Evolutionary conservation across 177 flowering plant species (phyloP).

Genomic region (Tripterygium wilfordii): DNA sequence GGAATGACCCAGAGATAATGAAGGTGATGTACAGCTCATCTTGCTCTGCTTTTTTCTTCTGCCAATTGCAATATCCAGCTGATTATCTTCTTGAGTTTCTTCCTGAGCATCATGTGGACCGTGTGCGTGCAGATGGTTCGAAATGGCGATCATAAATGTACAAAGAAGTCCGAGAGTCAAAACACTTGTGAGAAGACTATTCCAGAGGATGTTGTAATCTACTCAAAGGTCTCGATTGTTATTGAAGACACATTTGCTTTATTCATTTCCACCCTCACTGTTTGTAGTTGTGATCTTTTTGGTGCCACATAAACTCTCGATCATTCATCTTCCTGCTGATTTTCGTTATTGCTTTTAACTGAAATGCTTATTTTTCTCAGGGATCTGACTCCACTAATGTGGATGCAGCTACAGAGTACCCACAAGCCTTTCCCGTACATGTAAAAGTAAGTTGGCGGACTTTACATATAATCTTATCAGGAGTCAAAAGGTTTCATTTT

Average conservation of each 20-base stretch:
- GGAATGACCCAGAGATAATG: slow-evolving; percentile 42
- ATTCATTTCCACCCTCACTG: too few relatives aligned
- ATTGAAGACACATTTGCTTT: neutral
- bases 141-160: slow-evolving; percentile 68
- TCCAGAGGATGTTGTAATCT: slow-evolving; percentile 43
- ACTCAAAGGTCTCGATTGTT: slow-evolving; percentile 30
- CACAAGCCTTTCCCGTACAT: slow-evolving; percentile 36
- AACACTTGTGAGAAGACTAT: slow-evolving; percentile 49
- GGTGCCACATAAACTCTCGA: too few relatives aligned
- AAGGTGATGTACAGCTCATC: slow-evolving; percentile 23
- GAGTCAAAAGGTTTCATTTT: too few relatives aligned
- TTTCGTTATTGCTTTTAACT: neutral
- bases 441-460: slow-evolving; percentile 54
- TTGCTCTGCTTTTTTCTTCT: neutral
- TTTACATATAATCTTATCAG: too few relatives aligned
- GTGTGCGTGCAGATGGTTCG: slow-evolving; percentile 54
- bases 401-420: slow-evolving; percentile 25
- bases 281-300: too few relatives aligned
- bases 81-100: neutral
- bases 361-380: neutral
- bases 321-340: too few relatives aligned
- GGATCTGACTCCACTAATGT: slow-evolving; percentile 18
- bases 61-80: neutral
- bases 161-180: slow-evolving; percentile 16
- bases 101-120: neutral